phyloP scores from a whole-genome alignment of 345 rosid species.

The Salix caprea region DNA sequence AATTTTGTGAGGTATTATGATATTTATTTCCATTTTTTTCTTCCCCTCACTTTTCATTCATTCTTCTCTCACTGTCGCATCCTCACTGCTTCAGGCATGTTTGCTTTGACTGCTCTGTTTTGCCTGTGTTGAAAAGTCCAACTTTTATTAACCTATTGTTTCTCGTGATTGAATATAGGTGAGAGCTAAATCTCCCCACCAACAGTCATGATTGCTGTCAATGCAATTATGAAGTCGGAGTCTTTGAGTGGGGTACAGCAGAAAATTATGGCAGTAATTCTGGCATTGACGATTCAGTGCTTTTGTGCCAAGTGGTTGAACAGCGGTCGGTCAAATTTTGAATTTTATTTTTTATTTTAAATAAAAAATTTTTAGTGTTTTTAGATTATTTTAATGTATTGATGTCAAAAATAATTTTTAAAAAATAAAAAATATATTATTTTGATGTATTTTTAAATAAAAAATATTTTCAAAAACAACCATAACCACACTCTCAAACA shows the following conservation, averaged over 20 bases:
- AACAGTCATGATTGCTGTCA: conserved; percentile 47
- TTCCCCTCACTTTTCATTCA: not conserved
- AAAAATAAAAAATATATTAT: no score
- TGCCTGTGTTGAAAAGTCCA: not conserved
- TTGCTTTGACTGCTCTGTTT: not conserved
- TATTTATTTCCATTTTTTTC: not conserved
- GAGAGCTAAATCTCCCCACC: conserved; percentile 58
- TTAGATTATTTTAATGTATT: no score
- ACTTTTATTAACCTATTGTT: not conserved
- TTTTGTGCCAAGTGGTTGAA: no score
- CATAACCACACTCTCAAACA: no score
- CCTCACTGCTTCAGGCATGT: not conserved
- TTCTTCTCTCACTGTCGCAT: not conserved
- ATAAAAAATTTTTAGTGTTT: no score
- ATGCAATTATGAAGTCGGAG: conserved; percentile 74
- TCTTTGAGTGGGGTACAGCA: conserved; percentile 58
- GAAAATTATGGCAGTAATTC: conserved; percentile 61
- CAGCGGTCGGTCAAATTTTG: no score
- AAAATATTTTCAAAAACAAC: no score
- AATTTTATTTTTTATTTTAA: no score
- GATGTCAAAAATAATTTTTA: no score
- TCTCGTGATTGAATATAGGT: conserved; percentile 30
- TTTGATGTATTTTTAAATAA: no score
- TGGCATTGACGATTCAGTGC: not conserved
- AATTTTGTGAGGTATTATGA: not conserved